Conservation (phyloP, 106 monocot species). For the Agapanthus africanus region DNA sequence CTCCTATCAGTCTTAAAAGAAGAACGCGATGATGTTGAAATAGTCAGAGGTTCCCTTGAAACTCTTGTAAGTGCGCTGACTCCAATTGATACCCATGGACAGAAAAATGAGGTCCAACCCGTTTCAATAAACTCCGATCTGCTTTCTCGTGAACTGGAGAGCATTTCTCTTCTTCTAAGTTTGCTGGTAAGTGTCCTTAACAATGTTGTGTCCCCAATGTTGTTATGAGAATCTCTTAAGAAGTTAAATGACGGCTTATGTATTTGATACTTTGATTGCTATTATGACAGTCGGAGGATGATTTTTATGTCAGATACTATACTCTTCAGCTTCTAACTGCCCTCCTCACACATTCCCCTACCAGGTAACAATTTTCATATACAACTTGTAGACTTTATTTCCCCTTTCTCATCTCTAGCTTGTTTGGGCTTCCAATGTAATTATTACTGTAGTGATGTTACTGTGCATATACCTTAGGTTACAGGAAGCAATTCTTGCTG, state of each 20-base stretch:
- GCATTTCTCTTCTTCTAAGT: slow-evolving; percentile 85
- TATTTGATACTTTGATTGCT: neutral
- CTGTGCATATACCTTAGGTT: slow-evolving; percentile 43
- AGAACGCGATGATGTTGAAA: slow-evolving; percentile 89
- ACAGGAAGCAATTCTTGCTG: slow-evolving; percentile 91
- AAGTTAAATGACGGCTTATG: neutral
- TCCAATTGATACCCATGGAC: slow-evolving; percentile 57
- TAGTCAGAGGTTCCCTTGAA: slow-evolving; percentile 83
- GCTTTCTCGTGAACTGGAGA: slow-evolving; percentile 88
- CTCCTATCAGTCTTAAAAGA: slow-evolving; percentile 78
- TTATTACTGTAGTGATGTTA: neutral
- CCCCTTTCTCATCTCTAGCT: neutral
- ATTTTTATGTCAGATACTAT: slow-evolving; percentile 93
- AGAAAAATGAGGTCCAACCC: slow-evolving; percentile 77
- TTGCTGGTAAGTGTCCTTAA: slow-evolving; percentile 58
- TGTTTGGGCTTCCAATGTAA: neutral
- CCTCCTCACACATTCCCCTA: slow-evolving; percentile 81
- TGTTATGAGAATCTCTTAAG: neutral
- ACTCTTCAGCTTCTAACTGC: slow-evolving; percentile 97
- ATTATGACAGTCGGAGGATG: slow-evolving; percentile 81
- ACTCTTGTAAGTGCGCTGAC: slow-evolving; percentile 91
- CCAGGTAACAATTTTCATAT: slow-evolving; percentile 43
- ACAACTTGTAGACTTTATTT: neutral
- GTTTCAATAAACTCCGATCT: slow-evolving; percentile 85
- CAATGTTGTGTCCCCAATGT: neutral